Base-by-base conservation (phyloP, 176 grass and related monocot genomes). In the Carex cristatella region DNA sequence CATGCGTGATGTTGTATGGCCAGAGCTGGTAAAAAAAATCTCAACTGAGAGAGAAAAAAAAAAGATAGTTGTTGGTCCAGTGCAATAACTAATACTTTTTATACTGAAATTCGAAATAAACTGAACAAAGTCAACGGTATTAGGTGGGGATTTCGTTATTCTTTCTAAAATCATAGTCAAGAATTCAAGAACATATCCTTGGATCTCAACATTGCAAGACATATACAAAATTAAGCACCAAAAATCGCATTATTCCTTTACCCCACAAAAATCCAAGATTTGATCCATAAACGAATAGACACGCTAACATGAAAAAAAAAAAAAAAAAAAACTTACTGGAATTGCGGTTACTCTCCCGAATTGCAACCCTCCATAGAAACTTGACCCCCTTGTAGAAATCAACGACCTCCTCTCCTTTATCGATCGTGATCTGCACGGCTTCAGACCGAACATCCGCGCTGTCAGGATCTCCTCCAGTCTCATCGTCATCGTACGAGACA, bases 351-450 rank as follows among this genome's bases (percentile, higher is more conserved):
- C 4, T 37, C 42, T 87, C 79, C 19, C 66, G 49, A 51, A 62
- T 61, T 37, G 61, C 51, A 49, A 87, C 28, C 10, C 15, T 46
- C 94, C 94, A 97, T 32, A 30, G 83, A 88, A 97, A 97, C 16
- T 94, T 91, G 0, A 65, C 62, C 4, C 77, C 94, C 0, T 89
- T 53, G 28, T 87, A 92, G 2, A 89, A 44, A 10, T 97, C 92
- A 1, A 71, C 4, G 87, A 94, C 87, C 87, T 94, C 92, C 19
- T 97, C 90, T 4, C 87, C 92, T 0, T 79, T 84, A 16, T 89
- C 92, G 54, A 92, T 84, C 58, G 85, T 85, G 57, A 94, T n/a
- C 27, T 85, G 65, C 78, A 97, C 85, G 35, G 64, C 86, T 38
- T 91, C 79, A 1, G 60, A 48, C 67, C 81, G 61, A 66, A 83